These are phyloP conservation scores for Trametes gibbosa DNA, from an alignment of 768 basidiomycete species.

Conservation along the genomic window DNA sequence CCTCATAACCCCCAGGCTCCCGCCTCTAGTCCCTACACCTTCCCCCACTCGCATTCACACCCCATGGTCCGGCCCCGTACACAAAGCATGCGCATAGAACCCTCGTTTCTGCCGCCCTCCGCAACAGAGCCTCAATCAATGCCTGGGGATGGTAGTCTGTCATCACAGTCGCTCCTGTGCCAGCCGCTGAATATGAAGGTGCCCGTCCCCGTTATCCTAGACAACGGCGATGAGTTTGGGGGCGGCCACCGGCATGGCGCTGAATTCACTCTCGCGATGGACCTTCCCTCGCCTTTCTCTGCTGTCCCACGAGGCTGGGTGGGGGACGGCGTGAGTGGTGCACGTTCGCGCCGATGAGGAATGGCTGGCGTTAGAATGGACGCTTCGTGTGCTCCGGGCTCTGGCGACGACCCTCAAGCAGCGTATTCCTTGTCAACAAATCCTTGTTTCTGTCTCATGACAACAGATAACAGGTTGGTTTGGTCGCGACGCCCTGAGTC, in stretches of 20 bases:
- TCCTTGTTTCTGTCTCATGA: neutral
- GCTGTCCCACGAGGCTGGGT: constrained; percentile 8
- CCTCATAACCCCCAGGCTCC: neutral
- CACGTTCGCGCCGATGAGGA: neutral
- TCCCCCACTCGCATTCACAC: constrained; percentile 10
- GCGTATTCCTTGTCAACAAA: too few species aligned
- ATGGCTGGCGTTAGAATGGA: neutral
- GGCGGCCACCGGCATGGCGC: neutral
- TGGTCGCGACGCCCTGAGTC: neutral
- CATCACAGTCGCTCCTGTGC: constrained; percentile 10
- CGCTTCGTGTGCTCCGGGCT: too few species aligned
- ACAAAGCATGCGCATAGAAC: constrained; percentile 24
- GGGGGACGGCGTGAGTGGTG: neutral
- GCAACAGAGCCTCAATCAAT: constrained; percentile 10
- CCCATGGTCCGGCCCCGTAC: constrained; percentile 25
- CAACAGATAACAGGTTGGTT: neutral
- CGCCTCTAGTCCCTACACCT: neutral
- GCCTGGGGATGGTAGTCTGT: constrained; percentile 1
- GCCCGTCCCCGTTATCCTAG: constrained; percentile 18
- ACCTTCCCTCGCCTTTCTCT: constrained; percentile 17
- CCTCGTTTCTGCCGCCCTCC: neutral
- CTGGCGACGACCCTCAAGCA: too few species aligned
- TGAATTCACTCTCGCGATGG: constrained; percentile 29
- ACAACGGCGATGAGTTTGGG: neutral
- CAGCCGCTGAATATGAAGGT: constrained; percentile 15